A percentile compares a stretch with the other conserved stretches of the same genome.
These are phyloP conservation scores for Nicotiana tomentosiformis DNA, from an alignment of 257 asterid species.

Conservation along the genomic window DNA sequence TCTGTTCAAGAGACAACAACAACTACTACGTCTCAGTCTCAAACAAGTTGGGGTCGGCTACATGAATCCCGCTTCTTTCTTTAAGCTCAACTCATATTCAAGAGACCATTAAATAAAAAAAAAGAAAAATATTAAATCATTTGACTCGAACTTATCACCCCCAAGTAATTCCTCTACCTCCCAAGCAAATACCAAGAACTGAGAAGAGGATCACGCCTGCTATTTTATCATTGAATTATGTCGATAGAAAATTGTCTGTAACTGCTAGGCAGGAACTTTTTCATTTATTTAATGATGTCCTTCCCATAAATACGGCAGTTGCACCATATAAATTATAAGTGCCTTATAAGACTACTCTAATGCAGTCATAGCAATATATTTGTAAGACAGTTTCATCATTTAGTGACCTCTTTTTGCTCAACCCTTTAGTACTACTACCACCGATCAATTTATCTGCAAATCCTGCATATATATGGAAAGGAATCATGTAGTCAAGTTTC, in stretches of 20 bases:
- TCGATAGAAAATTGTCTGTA: background rate
- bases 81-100: background rate
- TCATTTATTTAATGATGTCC: background rate
- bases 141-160: background rate
- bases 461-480: background rate
- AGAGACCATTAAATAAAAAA: background rate
- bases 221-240: background rate
- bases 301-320: background rate
- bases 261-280: background rate
- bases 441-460: background rate
- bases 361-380: background rate
- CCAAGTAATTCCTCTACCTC: background rate
- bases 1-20: background rate
- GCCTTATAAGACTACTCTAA: background rate
- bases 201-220: background rate
- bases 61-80: too few relatives aligned
- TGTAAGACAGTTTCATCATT: background rate
- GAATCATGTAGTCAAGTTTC: background rate
- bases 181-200: background rate
- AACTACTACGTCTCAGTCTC: too few relatives aligned
- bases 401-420: background rate
- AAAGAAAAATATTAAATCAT: background rate
- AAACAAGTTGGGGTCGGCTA: too few relatives aligned
- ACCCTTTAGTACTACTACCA: background rate
- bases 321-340: background rate